Conservation (phyloP, 148 eudicot species). For the Amaranthus hypochondriacus region DNA sequence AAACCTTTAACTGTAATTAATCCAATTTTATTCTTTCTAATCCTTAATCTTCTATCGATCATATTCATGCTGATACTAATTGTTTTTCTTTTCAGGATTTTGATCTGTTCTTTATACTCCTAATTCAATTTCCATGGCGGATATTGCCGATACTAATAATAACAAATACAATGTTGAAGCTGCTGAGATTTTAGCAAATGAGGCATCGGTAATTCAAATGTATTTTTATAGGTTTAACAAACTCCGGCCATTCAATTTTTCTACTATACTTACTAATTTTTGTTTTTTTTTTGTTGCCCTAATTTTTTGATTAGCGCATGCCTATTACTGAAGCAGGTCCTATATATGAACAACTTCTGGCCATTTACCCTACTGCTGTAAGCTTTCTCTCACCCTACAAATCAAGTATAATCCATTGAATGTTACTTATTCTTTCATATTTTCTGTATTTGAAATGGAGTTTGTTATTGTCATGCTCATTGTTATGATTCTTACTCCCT, state of each 20-base stretch:
- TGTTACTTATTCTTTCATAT: no score
- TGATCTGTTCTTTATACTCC: neutral
- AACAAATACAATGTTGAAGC: constrained; percentile 70
- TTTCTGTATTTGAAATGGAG: no score
- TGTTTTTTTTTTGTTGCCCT: neutral
- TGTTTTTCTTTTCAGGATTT: constrained; percentile 9
- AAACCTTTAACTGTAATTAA: no score
- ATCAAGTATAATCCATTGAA: no score
- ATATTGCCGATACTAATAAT: neutral
- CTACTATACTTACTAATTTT: neutral
- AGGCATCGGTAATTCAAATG: constrained; percentile 53
- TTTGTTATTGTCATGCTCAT: no score
- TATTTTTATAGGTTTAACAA: neutral
- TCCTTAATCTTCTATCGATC: no score
- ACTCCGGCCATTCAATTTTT: no score
- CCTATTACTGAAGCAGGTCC: constrained; percentile 73
- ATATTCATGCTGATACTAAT: no score
- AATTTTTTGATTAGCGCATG: constrained; percentile 44
- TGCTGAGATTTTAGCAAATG: constrained; percentile 77
- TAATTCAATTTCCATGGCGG: constrained; percentile 16
- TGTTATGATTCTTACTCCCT: no score
- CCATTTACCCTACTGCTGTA: constrained; percentile 90
- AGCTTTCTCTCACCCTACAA: constrained; percentile 21
- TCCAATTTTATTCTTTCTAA: no score
- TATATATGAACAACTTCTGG: constrained; percentile 77